Evolutionary conservation across 2,329 filamentous ascomycete genomes (phyloP), one percentile per base, ranked within the genome.

Genomic region (Arthrobotrys entomopaga): DNA sequence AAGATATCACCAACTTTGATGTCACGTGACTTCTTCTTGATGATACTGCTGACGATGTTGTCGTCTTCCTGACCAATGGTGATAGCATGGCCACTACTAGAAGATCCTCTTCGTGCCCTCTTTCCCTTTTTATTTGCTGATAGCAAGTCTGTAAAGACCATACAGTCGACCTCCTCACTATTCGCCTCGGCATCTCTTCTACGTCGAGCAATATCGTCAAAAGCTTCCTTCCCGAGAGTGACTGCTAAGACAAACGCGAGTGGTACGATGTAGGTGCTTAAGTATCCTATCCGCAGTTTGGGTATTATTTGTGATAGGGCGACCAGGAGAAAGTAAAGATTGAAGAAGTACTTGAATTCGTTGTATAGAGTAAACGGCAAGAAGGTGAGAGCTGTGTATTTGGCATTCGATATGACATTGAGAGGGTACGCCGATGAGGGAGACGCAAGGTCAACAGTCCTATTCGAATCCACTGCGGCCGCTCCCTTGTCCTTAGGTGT

Each of bases 271-370:
- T 99, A 99, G 1, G 95, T 98, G 29, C 91, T 91, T 75, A 99
- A 86, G 81, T 97, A 98, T 65, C 95, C 95, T 77, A 99, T 97
- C 64, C 93, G 88, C 64, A 99, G 83, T 20, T 91, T 87, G 2
- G 93, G 93, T 79, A 99, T 93, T 49, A 92, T 89, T 82, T 99
- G 95, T 42, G 94, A 98, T 57, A 98, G 83, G 5, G 95, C 96
- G 57, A 99, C 95, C 24, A 98, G 88, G 65, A 99, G 85, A 81
- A 99, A 99, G 81, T 99, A 99, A 85, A 98, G 92, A 86, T 99
- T 99, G 86, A 99, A 97, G 83, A 99, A 99, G 84, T 98, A 99
- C 72, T 94, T 97, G 81, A 99, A 99, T 81, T 99, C 95, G 83
- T 98, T 98, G 83, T 97, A 99, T 20, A 99, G 85, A 0, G 95